phyloP scores from a whole-genome alignment of 768 basidiomycete species.

The Fibroporia radiculosa region DNA sequence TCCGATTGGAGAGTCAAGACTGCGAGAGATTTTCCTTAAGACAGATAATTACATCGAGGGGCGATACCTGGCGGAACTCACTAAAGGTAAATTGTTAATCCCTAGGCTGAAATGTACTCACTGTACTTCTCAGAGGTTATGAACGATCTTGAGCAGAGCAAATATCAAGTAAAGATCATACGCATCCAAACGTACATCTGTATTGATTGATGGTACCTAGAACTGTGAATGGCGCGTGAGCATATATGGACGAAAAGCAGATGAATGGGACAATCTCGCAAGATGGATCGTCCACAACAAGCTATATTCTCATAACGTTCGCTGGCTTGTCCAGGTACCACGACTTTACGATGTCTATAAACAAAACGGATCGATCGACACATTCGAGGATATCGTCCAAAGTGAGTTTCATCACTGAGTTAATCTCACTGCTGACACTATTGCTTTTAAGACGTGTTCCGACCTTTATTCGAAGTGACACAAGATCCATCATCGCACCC shows the following conservation, averaged over 20 bases:
- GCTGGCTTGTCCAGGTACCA: constrained; percentile 96
- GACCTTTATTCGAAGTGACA: constrained; percentile 93
- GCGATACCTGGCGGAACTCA: constrained; percentile 89
- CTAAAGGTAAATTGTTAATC: constrained; percentile 51
- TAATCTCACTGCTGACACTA: neutral
- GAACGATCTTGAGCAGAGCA: constrained; percentile 96
- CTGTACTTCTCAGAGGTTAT: constrained; percentile 65
- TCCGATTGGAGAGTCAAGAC: constrained; percentile 88
- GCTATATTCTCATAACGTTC: constrained; percentile 91
- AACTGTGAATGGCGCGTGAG: constrained; percentile 97
- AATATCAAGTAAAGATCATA: constrained; percentile 70
- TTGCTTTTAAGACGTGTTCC: constrained; percentile 66
- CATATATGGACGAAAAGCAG: constrained; percentile 75
- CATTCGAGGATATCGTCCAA: constrained; percentile 84
- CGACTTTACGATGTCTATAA: constrained; percentile 95
- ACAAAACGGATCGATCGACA: constrained; percentile 70
- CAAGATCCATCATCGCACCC: constrained; percentile 85
- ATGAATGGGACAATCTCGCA: constrained; percentile 98
- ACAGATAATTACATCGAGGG: constrained; percentile 94
- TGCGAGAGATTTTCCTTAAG: constrained; percentile 97
- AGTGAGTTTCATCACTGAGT: constrained; percentile 46
- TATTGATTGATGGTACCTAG: constrained; percentile 27
- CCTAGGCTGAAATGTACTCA: neutral
- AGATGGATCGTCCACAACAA: constrained; percentile 95
- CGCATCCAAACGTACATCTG: neutral